Evolutionary conservation across 768 basidiomycete species (phyloP), one percentile per base, ranked within the genome.

Genomic region (Russula emetica): DNA sequence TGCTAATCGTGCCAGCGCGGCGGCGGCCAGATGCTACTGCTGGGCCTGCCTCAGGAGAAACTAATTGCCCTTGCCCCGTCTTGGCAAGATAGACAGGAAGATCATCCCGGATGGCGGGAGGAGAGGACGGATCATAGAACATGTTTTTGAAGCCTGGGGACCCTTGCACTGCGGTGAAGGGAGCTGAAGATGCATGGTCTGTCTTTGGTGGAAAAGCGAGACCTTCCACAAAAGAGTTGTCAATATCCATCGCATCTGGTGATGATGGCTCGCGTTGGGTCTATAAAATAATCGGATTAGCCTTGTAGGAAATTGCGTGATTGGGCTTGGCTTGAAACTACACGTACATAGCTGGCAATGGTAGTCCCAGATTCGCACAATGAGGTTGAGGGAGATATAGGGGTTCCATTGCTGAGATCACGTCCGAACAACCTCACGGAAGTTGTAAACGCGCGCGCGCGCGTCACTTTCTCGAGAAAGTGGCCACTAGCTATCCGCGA

Each of bases 181-280:
- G 70, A 2, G 38, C 55, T 11, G 74, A 64, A 66, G 76, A 59
- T 26, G 59, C 32, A 2, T 18, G 8, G 40, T 66, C 66, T 11
- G 42, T 38, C 26, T 60, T 61, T 13, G 64, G 58, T 45, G 56
- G 66, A 67, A 73, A 70, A 58, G 73, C 62, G 70, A 76, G 72
- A 66, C 70, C 55, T 68, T 64, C 47, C 20, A 24, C 45, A 77
- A 70, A 71, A 14, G 74, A 72, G 20, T 81, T 80, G 71, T 93
- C 91, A 40, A 92, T 81, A 67, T 93, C 91, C 91, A 92, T 93
- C 34, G 85, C 86, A 73, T 77, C 76, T 32, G 81, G 78, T 28
- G 78, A 71, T 56, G 82, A 80, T 18, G 78, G 73, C 10, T 76
- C 74, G 50, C 74, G 72, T 64, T 75, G 74, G 20, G 76, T 75